A percentile compares a stretch with the other conserved stretches of the same genome.
These are phyloP conservation scores for Pseudopyrenochaeta lycopersici DNA, from an alignment of 2,329 filamentous ascomycete species.

Conservation along the genomic window DNA sequence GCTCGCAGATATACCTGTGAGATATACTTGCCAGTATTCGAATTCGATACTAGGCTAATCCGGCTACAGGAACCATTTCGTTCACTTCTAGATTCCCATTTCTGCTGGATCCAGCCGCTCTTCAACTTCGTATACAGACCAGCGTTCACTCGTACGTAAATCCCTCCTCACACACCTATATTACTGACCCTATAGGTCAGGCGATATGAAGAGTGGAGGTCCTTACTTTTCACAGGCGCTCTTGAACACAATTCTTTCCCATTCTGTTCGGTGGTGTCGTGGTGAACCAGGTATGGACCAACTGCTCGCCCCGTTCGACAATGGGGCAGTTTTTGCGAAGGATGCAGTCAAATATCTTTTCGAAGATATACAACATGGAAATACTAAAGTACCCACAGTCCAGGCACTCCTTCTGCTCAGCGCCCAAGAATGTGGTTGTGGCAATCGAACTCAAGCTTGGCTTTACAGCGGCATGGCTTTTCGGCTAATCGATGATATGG, in stretches of 20 bases:
- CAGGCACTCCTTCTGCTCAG: slow-evolving; percentile 17
- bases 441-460: slow-evolving; percentile 19
- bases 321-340: slow-evolving; percentile 7
- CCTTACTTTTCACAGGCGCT: slow-evolving; percentile 19
- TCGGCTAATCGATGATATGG: slow-evolving; percentile 19
- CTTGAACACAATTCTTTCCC: slow-evolving; percentile 15
- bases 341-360: slow-evolving; percentile 11
- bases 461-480: slow-evolving; percentile 23
- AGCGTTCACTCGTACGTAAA: slow-evolving; percentile 14
- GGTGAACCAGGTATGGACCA: slow-evolving; percentile 14
- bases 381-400: slow-evolving; percentile 14
- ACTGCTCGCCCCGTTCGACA: slow-evolving; percentile 13
- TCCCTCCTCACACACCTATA: neutral
- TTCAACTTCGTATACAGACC: slow-evolving; percentile 21
- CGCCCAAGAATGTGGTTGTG: slow-evolving; percentile 16
- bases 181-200: neutral
- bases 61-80: slow-evolving; percentile 12
- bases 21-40: neutral
- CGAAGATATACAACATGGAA: slow-evolving; percentile 11
- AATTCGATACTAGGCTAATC: neutral
- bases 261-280: slow-evolving; percentile 19
- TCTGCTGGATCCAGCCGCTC: slow-evolving; percentile 20
- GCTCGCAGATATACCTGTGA: slow-evolving; percentile 15
- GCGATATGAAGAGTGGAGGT: slow-evolving; percentile 17
- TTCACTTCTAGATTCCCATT: slow-evolving; percentile 18